phyloP scores from a whole-genome alignment of 345 rosid species.

The Populus deltoides region DNA sequence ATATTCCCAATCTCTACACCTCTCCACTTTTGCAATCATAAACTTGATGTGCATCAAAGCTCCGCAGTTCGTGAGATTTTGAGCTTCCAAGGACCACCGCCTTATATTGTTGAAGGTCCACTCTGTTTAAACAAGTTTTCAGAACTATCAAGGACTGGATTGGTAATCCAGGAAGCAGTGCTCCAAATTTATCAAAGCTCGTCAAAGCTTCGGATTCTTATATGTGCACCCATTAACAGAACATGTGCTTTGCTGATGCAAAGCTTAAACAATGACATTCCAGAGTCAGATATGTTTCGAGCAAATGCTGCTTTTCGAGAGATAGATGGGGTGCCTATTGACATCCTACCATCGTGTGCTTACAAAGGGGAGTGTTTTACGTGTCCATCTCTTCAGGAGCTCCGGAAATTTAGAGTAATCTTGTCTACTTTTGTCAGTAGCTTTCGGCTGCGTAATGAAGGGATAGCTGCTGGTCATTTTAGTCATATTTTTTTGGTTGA shows the following conservation, averaged over 20 bases:
- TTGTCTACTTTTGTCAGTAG: slow-evolving; percentile 32
- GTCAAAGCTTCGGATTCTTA: slow-evolving; percentile 18
- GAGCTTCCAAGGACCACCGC: slow-evolving; percentile 22
- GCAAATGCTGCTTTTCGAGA: slow-evolving; percentile 48
- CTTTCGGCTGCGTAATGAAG: slow-evolving; percentile 27
- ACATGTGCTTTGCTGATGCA: slow-evolving; percentile 36
- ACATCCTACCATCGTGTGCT: slow-evolving; percentile 32
- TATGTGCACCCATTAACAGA: slow-evolving; percentile 34
- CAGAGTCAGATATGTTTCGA: slow-evolving; percentile 24
- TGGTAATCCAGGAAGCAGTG: slow-evolving; percentile 22
- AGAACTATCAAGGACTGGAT: slow-evolving; percentile 28
- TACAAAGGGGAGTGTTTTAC: slow-evolving; percentile 23
- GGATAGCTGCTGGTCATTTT: slow-evolving; percentile 34
- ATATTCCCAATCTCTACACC: not conserved
- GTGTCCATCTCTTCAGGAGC: slow-evolving; percentile 25
- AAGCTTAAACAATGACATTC: slow-evolving; percentile 28
- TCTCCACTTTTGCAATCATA: not conserved
- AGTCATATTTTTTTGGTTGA: slow-evolving; percentile 32
- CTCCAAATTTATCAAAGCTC: slow-evolving; percentile 17
- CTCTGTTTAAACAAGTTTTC: not conserved
- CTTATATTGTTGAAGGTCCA: slow-evolving; percentile 34
- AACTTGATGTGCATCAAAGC: slow-evolving; percentile 11
- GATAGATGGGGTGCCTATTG: slow-evolving; percentile 22
- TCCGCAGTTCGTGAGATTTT: slow-evolving; percentile 23
- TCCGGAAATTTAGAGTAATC: slow-evolving; percentile 22